phyloP scores from a whole-genome alignment of 805 yeast species.

The Maudiozyma turicensis region DNA sequence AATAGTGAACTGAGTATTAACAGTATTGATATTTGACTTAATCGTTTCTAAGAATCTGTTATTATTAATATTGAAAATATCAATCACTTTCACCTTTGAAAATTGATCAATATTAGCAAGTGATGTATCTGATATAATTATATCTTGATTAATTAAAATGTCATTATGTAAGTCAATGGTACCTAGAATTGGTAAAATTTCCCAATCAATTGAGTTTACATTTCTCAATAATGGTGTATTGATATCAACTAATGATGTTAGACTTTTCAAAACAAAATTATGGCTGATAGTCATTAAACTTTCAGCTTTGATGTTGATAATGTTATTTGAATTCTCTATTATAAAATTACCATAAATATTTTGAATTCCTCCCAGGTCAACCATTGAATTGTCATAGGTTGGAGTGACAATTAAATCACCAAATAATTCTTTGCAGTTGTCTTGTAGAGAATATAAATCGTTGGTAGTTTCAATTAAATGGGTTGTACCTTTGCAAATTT shows the following conservation, averaged over 20 bases:
- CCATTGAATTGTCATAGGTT: conserved; percentile 38
- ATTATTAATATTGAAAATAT: conserved; percentile 55
- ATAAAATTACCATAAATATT: conserved; percentile 46
- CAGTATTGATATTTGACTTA: conserved; percentile 39
- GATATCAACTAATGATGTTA: conserved; percentile 56
- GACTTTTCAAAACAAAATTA: conserved; percentile 40
- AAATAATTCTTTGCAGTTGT: conserved; percentile 40
- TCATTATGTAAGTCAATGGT: conserved; percentile 44
- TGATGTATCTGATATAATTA: conserved; percentile 63
- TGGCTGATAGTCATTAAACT: conserved; percentile 41
- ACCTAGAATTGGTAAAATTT: conserved; percentile 61
- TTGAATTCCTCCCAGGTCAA: conserved; percentile 37
- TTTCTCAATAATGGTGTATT: conserved; percentile 44
- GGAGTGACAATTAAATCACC: conserved; percentile 42
- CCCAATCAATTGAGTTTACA: conserved; percentile 53
- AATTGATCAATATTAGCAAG: conserved; percentile 58
- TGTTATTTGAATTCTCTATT: conserved; percentile 41
- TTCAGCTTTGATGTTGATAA: conserved; percentile 51
- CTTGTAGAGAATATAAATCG: conserved; percentile 33
- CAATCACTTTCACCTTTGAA: conserved; percentile 40
- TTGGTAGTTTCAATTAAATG: conserved; percentile 29
- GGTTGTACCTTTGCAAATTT: conserved; percentile 24
- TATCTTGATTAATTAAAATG: conserved; percentile 40
- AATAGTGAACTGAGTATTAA: conserved; percentile 48
- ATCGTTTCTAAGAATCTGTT: conserved; percentile 63